Base-by-base conservation (phyloP, 202 grass and related monocot genomes). In the Zoysia matrella region DNA sequence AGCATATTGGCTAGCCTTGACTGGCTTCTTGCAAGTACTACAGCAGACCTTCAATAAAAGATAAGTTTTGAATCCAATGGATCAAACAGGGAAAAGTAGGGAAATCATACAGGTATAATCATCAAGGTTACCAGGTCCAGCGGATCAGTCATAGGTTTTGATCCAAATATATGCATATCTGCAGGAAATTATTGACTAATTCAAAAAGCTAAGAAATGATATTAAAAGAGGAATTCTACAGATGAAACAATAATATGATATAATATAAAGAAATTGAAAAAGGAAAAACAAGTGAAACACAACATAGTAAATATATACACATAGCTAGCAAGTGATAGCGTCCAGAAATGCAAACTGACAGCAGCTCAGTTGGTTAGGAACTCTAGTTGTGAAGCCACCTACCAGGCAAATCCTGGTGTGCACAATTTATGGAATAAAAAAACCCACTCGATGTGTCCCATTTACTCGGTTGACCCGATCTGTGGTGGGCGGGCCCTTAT, bases 81-180 rank as follows among this genome's bases (percentile, higher is more conserved):
- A 79, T 69, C 44, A 64, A 55, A 68, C 56, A 69, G 65, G 67
- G 3, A 8, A 60, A 83, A 83, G 73, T 81, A 18, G 44, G 47
- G 47, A 56, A 80, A 54, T 12, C 44, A 82, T 11, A 79, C 22
- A 46, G 11, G 53, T 75, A 75, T 47, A 15, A 75, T 67, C 42
- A 61, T 60, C 7, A 83, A 12, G 82, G 41, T 85, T 97, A 97
- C 94, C 90, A 97, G 84, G 72, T 93, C 90, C 79, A 97, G 72
- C 74, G 94, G 88, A 89, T 93, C 94, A 71, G 86, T 80, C 84
- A 97, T 84, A 82, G 94, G 94, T 90, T 89, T 97, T 84, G 76
- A 91, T 77, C 86, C 94, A 89, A 93, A 97, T 58, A 98, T 88
- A 93, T 95, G 92, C 96, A 98, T 98, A 90, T 98, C 96, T 98